Percentiles rank a stretch among this genome's conserved stretches.
Conservation (phyloP, 140 eudicot genomes). For the Anethum foeniculum region DNA sequence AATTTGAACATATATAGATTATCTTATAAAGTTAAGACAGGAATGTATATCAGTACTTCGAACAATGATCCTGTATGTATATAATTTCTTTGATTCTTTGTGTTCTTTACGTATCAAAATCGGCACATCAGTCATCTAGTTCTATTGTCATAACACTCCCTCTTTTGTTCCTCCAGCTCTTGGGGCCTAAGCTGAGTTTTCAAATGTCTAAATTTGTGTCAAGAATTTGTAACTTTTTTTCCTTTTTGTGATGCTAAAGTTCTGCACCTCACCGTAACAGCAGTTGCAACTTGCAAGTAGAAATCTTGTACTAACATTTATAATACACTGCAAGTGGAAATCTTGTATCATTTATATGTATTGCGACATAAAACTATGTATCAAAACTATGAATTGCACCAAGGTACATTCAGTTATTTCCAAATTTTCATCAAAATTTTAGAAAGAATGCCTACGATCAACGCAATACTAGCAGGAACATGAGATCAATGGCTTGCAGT, state of each 20-base stretch:
- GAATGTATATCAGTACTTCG: neutral
- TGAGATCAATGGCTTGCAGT: neutral
- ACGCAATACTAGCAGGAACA: neutral
- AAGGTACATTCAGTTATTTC: no score
- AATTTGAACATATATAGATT: neutral
- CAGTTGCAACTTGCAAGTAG: no score
- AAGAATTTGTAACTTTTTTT: neutral
- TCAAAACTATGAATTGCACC: no score
- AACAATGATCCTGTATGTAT: slow-evolving; percentile 1
- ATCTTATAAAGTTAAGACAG: neutral
- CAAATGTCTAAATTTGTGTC: neutral
- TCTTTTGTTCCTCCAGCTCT: neutral
- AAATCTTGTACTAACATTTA: no score
- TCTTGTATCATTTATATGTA: neutral
- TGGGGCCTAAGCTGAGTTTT: neutral
- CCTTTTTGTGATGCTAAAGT: no score
- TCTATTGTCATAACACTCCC: neutral
- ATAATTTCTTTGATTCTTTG: neutral
- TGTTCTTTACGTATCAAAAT: neutral
- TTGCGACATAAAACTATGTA: neutral
- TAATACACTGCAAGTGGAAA: no score
- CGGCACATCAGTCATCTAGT: neutral
- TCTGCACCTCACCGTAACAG: no score
- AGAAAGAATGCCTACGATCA: neutral
- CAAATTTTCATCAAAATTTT: no score